phyloP scores from a whole-genome alignment of 306 rosid species.

The Vigna angularis region DNA sequence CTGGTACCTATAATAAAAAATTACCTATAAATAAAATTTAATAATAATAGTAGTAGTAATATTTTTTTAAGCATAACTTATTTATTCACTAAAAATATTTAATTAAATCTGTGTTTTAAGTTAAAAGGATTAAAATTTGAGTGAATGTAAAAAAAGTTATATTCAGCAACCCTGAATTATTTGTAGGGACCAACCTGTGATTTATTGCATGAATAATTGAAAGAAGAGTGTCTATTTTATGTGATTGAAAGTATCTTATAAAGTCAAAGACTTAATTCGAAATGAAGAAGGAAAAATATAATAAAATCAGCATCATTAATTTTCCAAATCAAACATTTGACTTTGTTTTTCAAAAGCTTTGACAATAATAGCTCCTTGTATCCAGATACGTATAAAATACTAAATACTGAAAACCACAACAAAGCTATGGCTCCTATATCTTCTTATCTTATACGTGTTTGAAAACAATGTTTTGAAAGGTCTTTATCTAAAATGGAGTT shows the following conservation, averaged over 20 bases:
- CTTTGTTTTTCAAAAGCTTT: slow-evolving; percentile 11
- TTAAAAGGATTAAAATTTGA: not conserved
- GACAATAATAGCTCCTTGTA: not conserved
- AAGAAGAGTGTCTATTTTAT: not conserved
- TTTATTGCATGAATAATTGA: not conserved
- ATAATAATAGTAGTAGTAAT: no score
- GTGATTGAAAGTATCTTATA: not conserved
- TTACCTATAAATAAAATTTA: no score
- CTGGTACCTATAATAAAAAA: no score
- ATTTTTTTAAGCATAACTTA: not conserved
- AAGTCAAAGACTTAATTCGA: not conserved
- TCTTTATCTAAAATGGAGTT: no score
- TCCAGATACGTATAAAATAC: no score
- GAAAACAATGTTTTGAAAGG: no score
- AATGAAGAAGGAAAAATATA: not conserved
- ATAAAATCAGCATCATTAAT: not conserved
- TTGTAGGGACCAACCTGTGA: not conserved
- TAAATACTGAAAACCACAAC: not conserved
- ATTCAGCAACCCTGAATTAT: not conserved
- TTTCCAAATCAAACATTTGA: slow-evolving; percentile 26
- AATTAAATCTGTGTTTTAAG: not conserved
- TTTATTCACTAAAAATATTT: not conserved
- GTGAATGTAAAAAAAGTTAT: no score
- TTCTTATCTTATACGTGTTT: no score
- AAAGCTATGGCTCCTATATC: not conserved